Conservation (phyloP, 768 basidiomycete genomes). For the Termitomyces sp. region DNA sequence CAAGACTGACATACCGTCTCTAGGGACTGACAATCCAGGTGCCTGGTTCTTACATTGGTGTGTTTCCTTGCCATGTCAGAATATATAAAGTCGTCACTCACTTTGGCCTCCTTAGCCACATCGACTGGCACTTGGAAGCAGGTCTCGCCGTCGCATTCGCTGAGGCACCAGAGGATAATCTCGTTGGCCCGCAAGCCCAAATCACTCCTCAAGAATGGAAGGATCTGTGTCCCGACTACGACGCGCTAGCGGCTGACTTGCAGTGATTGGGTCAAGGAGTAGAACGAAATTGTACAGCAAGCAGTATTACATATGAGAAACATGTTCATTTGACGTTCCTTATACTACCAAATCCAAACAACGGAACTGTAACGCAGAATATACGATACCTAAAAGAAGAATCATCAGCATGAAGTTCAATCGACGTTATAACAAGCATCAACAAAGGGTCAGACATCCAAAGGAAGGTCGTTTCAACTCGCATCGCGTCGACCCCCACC, state of each 20-base stretch:
- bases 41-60: conserved; percentile 48
- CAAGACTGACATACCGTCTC: neutral
- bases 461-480: conserved; percentile 76
- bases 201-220: conserved; percentile 25
- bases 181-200: conserved; percentile 22
- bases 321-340: neutral
- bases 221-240: conserved; percentile 22
- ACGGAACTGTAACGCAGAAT: neutral
- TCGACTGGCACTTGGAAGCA: conserved; percentile 31
- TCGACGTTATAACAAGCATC: neutral
- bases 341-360: too few relatives aligned
- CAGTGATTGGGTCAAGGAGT: conserved; percentile 13
- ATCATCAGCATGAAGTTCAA: neutral
- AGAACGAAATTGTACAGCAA: neutral
- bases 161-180: conserved; percentile 21
- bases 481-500: conserved; percentile 73
- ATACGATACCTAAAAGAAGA: neutral
- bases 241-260: conserved; percentile 19
- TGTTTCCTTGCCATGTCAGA: neutral
- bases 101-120: conserved; percentile 18
- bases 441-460: conserved; percentile 70
- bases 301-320: neutral
- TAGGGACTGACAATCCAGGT: conserved; percentile 48
- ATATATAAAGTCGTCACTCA: neutral
- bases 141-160: conserved; percentile 30